Percentiles rank a stretch among this genome's conserved stretches.
These are phyloP conservation scores for Salix arbutifolia DNA, from an alignment of 345 rosid genomes.

Conservation along the genomic window DNA sequence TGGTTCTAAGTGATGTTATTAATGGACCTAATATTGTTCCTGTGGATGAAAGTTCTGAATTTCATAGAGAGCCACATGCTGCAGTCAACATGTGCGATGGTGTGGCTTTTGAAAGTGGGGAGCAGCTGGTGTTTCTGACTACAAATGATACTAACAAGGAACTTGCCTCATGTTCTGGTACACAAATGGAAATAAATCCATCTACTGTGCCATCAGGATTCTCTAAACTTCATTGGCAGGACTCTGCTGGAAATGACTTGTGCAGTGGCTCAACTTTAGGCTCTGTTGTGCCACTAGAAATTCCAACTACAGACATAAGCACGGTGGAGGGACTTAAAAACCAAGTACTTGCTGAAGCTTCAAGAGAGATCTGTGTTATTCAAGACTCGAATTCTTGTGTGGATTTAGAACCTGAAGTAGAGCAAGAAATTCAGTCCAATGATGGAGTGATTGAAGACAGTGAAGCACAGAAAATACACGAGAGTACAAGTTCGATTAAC, in stretches of 20 bases:
- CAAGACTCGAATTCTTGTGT: conserved; percentile 12
- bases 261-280: conserved; percentile 12
- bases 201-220: conserved; percentile 10
- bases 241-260: conserved; percentile 23
- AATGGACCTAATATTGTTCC: neutral
- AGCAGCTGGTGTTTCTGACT: conserved; percentile 9
- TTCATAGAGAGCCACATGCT: conserved; percentile 15
- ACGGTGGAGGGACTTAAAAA: conserved; percentile 11
- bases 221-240: conserved; percentile 10
- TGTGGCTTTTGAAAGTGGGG: conserved; percentile 19
- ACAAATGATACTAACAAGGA: conserved; percentile 16
- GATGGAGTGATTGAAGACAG: conserved; percentile 20
- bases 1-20: neutral
- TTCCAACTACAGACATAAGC: conserved; percentile 1
- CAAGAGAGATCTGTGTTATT: conserved; percentile 12
- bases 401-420: neutral
- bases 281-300: neutral
- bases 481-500: conserved; percentile 13
- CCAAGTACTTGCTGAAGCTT: conserved; percentile 26
- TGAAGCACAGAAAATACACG: conserved; percentile 22
- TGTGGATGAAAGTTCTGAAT: conserved; percentile 23
- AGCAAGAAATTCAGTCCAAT: conserved; percentile 9
- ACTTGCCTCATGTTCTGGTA: conserved; percentile 22
- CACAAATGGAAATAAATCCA: conserved; percentile 23
- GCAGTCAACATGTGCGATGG: conserved; percentile 20